A percentile compares a stretch with the other conserved stretches of the same genome.
These are phyloP conservation scores for Hibiscus mutabilis DNA, from an alignment of 345 rosid genomes.

Conservation along the genomic window DNA sequence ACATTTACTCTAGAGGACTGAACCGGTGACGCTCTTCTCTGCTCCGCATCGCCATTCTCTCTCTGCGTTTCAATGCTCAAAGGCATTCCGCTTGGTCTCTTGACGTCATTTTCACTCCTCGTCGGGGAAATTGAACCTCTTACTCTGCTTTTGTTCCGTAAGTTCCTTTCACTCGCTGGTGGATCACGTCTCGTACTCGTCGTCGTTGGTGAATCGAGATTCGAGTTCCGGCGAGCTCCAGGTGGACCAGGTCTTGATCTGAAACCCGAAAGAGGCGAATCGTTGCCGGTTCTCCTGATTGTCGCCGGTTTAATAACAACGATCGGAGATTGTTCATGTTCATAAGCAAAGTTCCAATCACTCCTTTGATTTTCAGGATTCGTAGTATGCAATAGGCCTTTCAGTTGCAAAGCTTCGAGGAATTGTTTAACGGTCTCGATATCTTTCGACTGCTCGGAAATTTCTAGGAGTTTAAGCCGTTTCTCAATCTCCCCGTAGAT, in stretches of 20 bases:
- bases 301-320: constrained; percentile 41
- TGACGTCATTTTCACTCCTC: constrained; percentile 34
- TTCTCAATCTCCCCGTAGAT: constrained; percentile 57
- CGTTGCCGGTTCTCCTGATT: constrained; percentile 22
- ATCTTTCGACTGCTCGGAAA: constrained; percentile 67
- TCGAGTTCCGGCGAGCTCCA: constrained; percentile 22
- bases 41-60: constrained; percentile 29
- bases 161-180: constrained; percentile 24
- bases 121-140: constrained; percentile 38
- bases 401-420: constrained; percentile 79
- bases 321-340: constrained; percentile 44
- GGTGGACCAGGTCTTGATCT: constrained; percentile 26
- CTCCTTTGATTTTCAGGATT: constrained; percentile 22
- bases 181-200: constrained; percentile 40
- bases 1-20: constrained; percentile 34
- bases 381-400: constrained; percentile 74
- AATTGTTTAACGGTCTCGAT: constrained; percentile 77
- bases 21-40: constrained; percentile 42
- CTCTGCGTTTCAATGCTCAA: constrained; percentile 35
- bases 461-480: constrained; percentile 54
- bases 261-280: constrained; percentile 28
- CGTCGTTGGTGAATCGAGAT: constrained; percentile 26
- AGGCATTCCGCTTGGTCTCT: constrained; percentile 47
- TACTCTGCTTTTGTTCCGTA: constrained; percentile 29
- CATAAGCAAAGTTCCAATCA: constrained; percentile 39